Percentiles rank a stretch among this genome's conserved stretches.
Evolutionary conservation across 305 asterid species (phyloP).

Genomic region (Petunia hybrid): DNA sequence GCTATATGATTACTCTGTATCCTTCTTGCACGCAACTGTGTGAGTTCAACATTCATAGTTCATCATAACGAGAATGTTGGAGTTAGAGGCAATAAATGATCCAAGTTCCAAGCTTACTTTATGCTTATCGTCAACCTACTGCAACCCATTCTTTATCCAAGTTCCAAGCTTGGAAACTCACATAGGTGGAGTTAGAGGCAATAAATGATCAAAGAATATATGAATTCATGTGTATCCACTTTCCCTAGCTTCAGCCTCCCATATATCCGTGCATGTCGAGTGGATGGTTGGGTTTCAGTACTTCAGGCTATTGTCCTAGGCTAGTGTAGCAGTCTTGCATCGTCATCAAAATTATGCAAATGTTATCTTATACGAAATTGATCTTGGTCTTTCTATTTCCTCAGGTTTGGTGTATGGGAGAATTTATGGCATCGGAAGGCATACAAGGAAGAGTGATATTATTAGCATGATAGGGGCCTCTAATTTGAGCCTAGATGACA

Average conservation of each 20-base stretch:
- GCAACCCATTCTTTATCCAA: neutral
- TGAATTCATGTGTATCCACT: neutral
- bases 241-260: neutral
- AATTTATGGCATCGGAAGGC: constrained; percentile 53
- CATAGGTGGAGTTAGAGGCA: neutral
- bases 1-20: neutral
- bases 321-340: constrained; percentile 7
- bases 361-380: neutral
- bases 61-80: too few relatives aligned
- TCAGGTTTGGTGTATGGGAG: constrained; percentile 64
- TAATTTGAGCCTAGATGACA: constrained; percentile 56
- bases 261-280: neutral
- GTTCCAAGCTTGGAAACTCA: neutral
- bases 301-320: neutral
- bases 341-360: neutral
- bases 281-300: neutral
- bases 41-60: neutral
- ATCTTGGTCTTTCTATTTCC: constrained; percentile 35
- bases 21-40: neutral
- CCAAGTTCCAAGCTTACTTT: too few relatives aligned
- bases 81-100: too few relatives aligned
- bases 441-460: constrained; percentile 65
- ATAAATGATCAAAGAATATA: neutral
- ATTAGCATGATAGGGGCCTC: constrained; percentile 58
- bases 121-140: constrained; percentile 7